Evolutionary conservation across 805 yeast species (phyloP), one percentile per base, ranked within the genome.

Genomic region (Candida lessepsii): DNA sequence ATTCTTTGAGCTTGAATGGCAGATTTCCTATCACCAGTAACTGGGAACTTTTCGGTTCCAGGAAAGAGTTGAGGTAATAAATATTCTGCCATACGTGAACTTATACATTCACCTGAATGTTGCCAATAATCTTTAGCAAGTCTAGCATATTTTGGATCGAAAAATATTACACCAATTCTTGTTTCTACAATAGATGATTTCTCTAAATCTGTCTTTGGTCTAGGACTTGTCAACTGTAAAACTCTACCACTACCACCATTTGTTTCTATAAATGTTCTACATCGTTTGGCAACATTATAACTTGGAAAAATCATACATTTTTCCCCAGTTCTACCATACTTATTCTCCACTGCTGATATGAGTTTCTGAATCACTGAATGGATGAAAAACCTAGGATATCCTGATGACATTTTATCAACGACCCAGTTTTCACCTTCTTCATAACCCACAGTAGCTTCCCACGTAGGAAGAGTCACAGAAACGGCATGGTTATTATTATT

Each of bases 51-150:
- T 9, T 17, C 29, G n/a, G 25, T 9, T 7, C 49, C 44, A 10
- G 58, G 42, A 29, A 53, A 73, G 55, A 84, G 63, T 56, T 80
- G 86, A 45, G 78, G 79, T 44, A 84, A 61, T 35, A 86, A 80
- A 54, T 87, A 93, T 60, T 90, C 96, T 1, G 89, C 97, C 57
- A 82, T 66, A 52, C 98, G 71, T 25, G 96, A 86, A 11, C 96
- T 86, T 19, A 93, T 77, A n/a, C 96, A 96, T 61, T 91, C 97
- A 19, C 99, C 99, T 0, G 96, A 71, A 55, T 90, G 96, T 60
- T 91, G 97, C 99, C 99, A 93, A 64, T 87, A 93, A 52, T 80
- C 80, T 57, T 87, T 89, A 28, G 93, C 90, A 3, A 85, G 59
- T 1, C 77, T 60, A 46, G 71, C 80, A 43, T 73, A 80, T 3